phyloP scores from a whole-genome alignment of 176 grass and related monocot genomes.

The Eleusine indica region DNA sequence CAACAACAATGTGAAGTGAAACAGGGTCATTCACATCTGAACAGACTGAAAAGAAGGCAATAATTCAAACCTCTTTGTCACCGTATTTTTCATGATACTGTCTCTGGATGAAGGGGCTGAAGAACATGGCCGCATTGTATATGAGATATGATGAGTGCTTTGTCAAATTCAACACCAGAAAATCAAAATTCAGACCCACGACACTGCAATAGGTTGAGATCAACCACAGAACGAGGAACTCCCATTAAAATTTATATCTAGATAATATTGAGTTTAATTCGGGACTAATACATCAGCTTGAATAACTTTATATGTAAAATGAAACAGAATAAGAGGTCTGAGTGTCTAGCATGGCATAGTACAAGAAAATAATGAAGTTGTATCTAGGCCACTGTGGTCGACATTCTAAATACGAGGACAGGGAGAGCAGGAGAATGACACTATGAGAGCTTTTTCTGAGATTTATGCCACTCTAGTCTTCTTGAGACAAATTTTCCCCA shows the following conservation, averaged over 20 bases:
- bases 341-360: background rate
- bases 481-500: background rate
- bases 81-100: slow-evolving; percentile 94
- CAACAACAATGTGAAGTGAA: background rate
- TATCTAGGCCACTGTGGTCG: too few species aligned
- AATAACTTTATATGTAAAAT: background rate
- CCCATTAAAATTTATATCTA: background rate
- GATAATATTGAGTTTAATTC: background rate
- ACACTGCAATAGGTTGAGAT: slow-evolving; percentile 64
- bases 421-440: background rate
- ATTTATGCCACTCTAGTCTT: background rate
- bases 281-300: background rate
- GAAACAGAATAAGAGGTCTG: background rate
- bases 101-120: slow-evolving; percentile 68
- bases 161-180: slow-evolving; percentile 87
- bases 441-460: background rate
- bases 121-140: slow-evolving; percentile 83
- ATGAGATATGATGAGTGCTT: slow-evolving; percentile 98
- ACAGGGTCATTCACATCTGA: background rate
- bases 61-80: slow-evolving; percentile 63
- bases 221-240: slow-evolving; percentile 16
- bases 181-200: slow-evolving; percentile 92
- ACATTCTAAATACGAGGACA: background rate
- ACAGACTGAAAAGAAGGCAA: background rate
- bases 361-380: background rate